phyloP scores from a whole-genome alignment of 768 basidiomycete genomes.

The Clitopilus hobsonii region DNA sequence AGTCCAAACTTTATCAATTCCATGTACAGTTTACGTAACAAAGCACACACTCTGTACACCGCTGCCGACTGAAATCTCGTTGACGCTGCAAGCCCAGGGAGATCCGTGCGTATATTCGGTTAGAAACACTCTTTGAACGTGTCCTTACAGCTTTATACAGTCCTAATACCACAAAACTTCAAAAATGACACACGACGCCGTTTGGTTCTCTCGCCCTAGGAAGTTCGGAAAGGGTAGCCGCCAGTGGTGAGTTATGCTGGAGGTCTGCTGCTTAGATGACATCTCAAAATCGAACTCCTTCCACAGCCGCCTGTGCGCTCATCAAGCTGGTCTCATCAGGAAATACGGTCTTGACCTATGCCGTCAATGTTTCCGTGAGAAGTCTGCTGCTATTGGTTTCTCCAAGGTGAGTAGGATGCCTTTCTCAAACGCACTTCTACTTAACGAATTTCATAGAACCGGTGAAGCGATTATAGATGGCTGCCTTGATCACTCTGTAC shows the following conservation, averaged over 20 bases:
- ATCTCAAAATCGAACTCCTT: too few species aligned
- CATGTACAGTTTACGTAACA: conserved; percentile 38
- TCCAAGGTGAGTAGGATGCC: conserved; percentile 65
- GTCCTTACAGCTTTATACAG: conserved; percentile 5
- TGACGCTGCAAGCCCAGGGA: conserved; percentile 2
- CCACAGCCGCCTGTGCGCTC: conserved; percentile 86
- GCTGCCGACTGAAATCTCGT: background rate
- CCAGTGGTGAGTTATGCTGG: conserved; percentile 66
- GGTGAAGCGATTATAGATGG: conserved; percentile 24
- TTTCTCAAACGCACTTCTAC: background rate
- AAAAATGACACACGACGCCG: conserved; percentile 96
- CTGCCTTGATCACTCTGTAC: background rate
- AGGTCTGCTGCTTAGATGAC: too few species aligned
- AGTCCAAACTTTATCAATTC: conserved; percentile 27
- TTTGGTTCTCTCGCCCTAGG: conserved; percentile 96
- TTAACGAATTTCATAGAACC: conserved; percentile 29
- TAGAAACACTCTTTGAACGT: background rate
- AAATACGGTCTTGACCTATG: conserved; percentile 97
- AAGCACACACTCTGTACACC: conserved; percentile 11
- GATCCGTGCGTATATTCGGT: background rate
- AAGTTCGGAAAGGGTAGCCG: conserved; percentile 94
- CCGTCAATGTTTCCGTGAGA: conserved; percentile 98
- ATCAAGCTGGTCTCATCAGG: conserved; percentile 97
- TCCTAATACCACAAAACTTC: conserved; percentile 12
- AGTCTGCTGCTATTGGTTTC: conserved; percentile 90